These are phyloP conservation scores for Boletus semigastroideus DNA, from an alignment of 1,284 basidiomycete genomes.

Conservation along the genomic window DNA sequence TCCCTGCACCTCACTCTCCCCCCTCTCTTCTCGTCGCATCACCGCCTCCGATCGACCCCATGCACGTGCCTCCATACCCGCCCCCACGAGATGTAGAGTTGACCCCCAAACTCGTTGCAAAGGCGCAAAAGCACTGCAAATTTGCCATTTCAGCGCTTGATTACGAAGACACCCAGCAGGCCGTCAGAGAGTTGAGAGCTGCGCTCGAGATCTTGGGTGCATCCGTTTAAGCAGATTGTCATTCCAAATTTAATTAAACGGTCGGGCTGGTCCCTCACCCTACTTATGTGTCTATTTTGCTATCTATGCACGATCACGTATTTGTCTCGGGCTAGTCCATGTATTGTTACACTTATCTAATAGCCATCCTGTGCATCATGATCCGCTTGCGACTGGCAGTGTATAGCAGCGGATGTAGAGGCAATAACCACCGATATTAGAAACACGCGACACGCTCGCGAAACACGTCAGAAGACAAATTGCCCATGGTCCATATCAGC, in stretches of 20 bases:
- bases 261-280: conserved; percentile 6
- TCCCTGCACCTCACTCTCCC: conserved; percentile 1
- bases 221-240: conserved; percentile 7
- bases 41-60: conserved; percentile 7
- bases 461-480: conserved; percentile 7
- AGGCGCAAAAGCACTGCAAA: conserved; percentile 85
- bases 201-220: conserved; percentile 73
- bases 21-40: background rate
- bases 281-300: conserved; percentile 9
- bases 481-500: conserved; percentile 22
- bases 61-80: conserved; percentile 21
- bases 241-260: too few relatives aligned
- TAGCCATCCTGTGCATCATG: conserved; percentile 6
- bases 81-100: conserved; percentile 48
- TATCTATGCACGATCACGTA: conserved; percentile 3
- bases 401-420: too few relatives aligned
- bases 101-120: conserved; percentile 62
- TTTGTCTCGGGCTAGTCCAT: background rate
- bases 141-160: conserved; percentile 91
- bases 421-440: too few relatives aligned
- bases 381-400: background rate
- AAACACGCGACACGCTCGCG: background rate
- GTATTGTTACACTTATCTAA: background rate
- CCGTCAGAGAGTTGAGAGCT: conserved; percentile 72
- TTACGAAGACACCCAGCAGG: conserved; percentile 87